phyloP scores from a whole-genome alignment of 495 filamentous ascomycete species.

The Talaromyces thailandensis region DNA sequence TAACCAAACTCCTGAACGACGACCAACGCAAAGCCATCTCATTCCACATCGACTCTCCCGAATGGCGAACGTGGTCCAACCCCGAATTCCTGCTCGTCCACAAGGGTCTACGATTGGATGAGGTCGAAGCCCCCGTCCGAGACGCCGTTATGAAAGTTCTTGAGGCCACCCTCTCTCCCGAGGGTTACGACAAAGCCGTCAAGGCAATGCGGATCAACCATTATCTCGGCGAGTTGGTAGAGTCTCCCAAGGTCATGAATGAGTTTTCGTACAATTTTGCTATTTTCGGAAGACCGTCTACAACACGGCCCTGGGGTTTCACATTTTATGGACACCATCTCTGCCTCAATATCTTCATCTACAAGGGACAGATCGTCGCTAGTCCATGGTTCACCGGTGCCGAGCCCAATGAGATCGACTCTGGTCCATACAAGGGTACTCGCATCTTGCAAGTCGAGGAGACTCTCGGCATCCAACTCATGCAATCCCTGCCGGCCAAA shows the following conservation, averaged over 20 bases:
- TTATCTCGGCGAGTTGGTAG: conserved; percentile 63
- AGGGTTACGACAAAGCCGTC: conserved; percentile 63
- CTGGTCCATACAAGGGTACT: conserved; percentile 49
- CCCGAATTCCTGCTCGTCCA: conserved; percentile 56
- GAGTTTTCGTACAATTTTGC: conserved; percentile 68
- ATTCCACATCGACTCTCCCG: conserved; percentile 59
- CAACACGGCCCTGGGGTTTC: conserved; percentile 55
- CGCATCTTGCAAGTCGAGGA: conserved; percentile 60
- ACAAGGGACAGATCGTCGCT: conserved; percentile 49
- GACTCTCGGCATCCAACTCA: conserved; percentile 49
- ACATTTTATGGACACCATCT: conserved; percentile 72
- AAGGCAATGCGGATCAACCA: conserved; percentile 68
- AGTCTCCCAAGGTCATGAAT: conserved; percentile 55
- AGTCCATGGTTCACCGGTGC: conserved; percentile 69
- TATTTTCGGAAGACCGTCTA: conserved; percentile 48
- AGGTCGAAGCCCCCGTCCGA: conserved; percentile 31
- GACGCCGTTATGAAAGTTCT: conserved; percentile 45
- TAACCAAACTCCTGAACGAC: conserved; percentile 35
- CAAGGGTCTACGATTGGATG: conserved; percentile 61
- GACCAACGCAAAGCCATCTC: conserved; percentile 35
- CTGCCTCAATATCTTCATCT: conserved; percentile 58
- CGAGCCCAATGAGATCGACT: conserved; percentile 66
- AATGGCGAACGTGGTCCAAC: conserved; percentile 71
- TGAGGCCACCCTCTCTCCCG: conserved; percentile 47
- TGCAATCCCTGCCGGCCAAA: conserved; percentile 49